Evolutionary conservation across 2,329 filamentous ascomycete species (phyloP).

Genomic region (Colletotrichum sp.): DNA sequence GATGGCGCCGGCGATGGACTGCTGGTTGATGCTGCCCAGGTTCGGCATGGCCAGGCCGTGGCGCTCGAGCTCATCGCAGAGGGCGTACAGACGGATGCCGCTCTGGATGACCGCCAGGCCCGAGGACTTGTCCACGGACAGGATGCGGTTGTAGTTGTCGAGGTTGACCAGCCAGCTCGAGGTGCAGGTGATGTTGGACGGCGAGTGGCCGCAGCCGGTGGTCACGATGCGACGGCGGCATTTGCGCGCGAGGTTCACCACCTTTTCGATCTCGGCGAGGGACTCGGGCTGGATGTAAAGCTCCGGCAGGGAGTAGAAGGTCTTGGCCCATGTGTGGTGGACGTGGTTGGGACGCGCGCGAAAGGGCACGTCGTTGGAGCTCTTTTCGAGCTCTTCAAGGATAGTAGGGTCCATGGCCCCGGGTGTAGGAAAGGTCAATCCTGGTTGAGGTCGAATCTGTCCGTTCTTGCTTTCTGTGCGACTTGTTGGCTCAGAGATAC

Average conservation of each 20-base stretch:
- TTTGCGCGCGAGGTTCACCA: constrained; percentile 78
- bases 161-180: constrained; percentile 95
- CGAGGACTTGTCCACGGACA: constrained; percentile 70
- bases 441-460: not conserved
- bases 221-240: constrained; percentile 84
- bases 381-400: constrained; percentile 34
- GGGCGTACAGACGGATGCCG: constrained; percentile 81
- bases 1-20: constrained; percentile 91
- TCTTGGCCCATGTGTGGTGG: constrained; percentile 94
- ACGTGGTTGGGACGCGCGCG: constrained; percentile 73
- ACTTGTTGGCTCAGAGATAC: not conserved
- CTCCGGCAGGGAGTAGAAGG: constrained; percentile 87
- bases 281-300: constrained; percentile 87
- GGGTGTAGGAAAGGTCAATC: not conserved
- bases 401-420: constrained; percentile 40
- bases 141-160: constrained; percentile 77
- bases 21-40: constrained; percentile 92
- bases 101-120: constrained; percentile 79
- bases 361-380: constrained; percentile 66
- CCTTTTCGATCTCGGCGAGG: constrained; percentile 81
- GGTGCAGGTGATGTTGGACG: constrained; percentile 89
- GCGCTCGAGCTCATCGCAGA: constrained; percentile 76
- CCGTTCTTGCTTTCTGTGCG: not conserved
- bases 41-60: constrained; percentile 87
- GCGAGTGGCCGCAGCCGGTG: constrained; percentile 91